Percentiles rank a stretch among this genome's conserved stretches.
Evolutionary conservation across 257 asterid genomes (phyloP).

Genomic region (Nyctanthes arbortristis): DNA sequence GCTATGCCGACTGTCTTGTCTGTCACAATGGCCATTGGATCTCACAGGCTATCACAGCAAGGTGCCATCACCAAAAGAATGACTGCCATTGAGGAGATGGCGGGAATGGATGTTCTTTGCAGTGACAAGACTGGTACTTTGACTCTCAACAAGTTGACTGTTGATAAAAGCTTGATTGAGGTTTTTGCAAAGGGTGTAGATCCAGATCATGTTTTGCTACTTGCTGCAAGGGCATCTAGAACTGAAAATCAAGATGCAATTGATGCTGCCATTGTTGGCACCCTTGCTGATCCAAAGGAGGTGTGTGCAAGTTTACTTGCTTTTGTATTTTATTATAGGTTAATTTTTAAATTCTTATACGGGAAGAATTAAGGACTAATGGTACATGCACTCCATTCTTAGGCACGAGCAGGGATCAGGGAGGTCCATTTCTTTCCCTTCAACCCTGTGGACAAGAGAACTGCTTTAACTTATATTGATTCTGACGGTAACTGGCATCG

Average conservation of each 20-base stretch:
- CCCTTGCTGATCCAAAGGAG: conserved; percentile 98
- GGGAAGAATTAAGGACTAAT: neutral
- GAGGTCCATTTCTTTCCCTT: conserved; percentile 93
- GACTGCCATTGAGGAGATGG: neutral
- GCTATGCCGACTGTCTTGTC: conserved; percentile 99
- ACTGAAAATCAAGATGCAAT: conserved; percentile 93
- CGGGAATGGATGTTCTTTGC: neutral
- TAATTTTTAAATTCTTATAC: neutral
- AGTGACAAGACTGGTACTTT: neutral
- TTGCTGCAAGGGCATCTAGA: conserved; percentile 95
- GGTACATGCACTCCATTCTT: conserved; percentile 13
- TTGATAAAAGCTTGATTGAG: neutral
- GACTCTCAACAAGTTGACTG: neutral
- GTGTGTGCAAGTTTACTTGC: conserved; percentile 26
- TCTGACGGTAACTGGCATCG: conserved; percentile 82
- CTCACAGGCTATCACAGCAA: conserved; percentile 58
- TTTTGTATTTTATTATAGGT: neutral
- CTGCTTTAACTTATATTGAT: conserved; percentile 93
- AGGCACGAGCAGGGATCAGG: conserved; percentile 90
- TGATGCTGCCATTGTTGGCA: conserved; percentile 90
- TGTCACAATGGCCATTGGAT: conserved; percentile 97
- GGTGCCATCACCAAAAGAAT: conserved; percentile 1
- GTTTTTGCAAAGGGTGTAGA: conserved; percentile 75
- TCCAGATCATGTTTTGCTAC: conserved; percentile 73
- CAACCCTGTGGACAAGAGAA: conserved; percentile 97